Evolutionary conservation across 441 rosid species (phyloP).

Genomic region (Gossypium schwendimanii): DNA sequence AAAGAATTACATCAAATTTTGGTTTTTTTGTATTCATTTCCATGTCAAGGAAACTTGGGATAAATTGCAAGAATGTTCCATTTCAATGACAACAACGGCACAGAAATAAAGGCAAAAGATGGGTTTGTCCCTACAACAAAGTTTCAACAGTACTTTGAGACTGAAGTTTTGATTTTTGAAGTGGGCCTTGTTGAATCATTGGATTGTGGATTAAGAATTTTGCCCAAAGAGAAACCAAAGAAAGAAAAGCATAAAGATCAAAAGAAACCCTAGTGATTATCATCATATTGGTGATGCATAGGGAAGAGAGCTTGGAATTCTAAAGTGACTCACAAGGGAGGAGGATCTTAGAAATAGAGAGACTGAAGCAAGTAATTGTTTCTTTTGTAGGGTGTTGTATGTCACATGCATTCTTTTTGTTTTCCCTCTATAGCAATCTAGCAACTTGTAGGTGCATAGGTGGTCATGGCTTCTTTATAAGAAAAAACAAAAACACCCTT

Average conservation of each 20-base stretch:
- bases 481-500: slow-evolving; percentile 34
- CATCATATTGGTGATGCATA: slow-evolving; percentile 35
- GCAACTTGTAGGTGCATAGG: slow-evolving; percentile 18
- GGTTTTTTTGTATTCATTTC: no score
- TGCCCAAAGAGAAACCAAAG: slow-evolving; percentile 27
- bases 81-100: slow-evolving; percentile 18
- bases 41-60: no score
- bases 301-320: slow-evolving; percentile 66
- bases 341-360: slow-evolving; percentile 9
- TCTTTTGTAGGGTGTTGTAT: slow-evolving; percentile 40
- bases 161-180: slow-evolving; percentile 5
- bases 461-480: slow-evolving; percentile 35
- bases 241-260: slow-evolving; percentile 48
- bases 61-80: no score
- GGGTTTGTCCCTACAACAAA: no score
- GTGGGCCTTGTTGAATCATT: slow-evolving; percentile 37
- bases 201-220: slow-evolving; percentile 32
- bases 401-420: slow-evolving; percentile 11
- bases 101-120: slow-evolving; percentile 12
- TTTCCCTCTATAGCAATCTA: slow-evolving; percentile 40
- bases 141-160: neutral
- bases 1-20: no score
- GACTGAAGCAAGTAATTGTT: slow-evolving; percentile 55
- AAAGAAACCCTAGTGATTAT: slow-evolving; percentile 39
- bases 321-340: slow-evolving; percentile 21